Base-by-base conservation (phyloP, 108 stramenopile species). In the Nannochloropsis gaditana region DNA sequence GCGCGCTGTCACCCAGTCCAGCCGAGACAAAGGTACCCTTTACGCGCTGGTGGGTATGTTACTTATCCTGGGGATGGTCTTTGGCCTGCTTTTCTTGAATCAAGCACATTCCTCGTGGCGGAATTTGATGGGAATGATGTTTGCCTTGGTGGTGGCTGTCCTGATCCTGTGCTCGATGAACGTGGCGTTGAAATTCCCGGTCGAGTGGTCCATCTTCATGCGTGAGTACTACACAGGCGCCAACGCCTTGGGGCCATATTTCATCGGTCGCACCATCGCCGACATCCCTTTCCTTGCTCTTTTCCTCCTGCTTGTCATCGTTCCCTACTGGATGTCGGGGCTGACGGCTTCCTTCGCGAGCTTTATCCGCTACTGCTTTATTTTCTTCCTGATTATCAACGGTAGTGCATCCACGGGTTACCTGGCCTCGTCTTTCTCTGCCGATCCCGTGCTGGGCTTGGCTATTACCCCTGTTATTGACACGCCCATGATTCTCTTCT, bases 161-260 rank as follows among this genome's bases (percentile, higher is more conserved):
- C 59, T 73, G 59, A 73, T 73, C n/a, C 59, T 73, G 8, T 73
- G 59, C 59, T 73, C 59, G 59, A 73, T 73, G 59, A 73, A 73
- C 6, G 59, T 73, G 59, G 59, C 59, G 8, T 73, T 73, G 59
- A 73, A 73, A 73, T 73, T 73, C 59, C 59, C 59, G 3, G 59
- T 73, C 19, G 59, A 73, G 59, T 73, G 59, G 59, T 73, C 59
- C 19, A 73, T 73, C n/a, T 73, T 73, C 59, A 73, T 73, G 59
- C 59, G 59, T n/a, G 59, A 73, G 59, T 73, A 73, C 59, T 73
- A 73, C 8, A 73, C 59, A 73, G 59, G 59, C 19, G 59, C 59
- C 4, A 73, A 73, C n/a, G 59, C 59, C 59, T 73, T 73, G 59
- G 59, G 59, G 3, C 59, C 59, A 2, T 73, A 73, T 73, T 73